A percentile compares a stretch with the other conserved stretches of the same genome.
phyloP scores from a whole-genome alignment of 1,139 yeast species.

The Sugiyamaella xylanicola region DNA sequence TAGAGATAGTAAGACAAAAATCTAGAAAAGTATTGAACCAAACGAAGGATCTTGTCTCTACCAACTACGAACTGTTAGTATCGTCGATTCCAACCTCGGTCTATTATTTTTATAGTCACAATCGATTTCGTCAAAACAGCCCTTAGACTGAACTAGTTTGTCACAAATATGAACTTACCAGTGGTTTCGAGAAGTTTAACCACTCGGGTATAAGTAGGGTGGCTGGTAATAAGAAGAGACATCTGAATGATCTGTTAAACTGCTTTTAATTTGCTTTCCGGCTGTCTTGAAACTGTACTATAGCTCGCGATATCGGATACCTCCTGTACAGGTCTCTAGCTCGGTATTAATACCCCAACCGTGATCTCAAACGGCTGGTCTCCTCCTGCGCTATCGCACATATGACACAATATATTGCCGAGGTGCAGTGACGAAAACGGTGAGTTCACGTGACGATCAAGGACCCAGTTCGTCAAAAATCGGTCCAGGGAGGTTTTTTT shows the following conservation, averaged over 20 bases:
- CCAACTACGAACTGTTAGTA: slow-evolving; percentile 48
- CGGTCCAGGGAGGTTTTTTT: too few species aligned
- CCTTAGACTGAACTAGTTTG: too few species aligned
- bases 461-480: too few species aligned
- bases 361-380: not conserved
- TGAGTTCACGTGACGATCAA: not conserved
- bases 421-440: too few species aligned
- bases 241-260: not conserved
- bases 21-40: slow-evolving; percentile 79
- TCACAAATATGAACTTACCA: slow-evolving; percentile 22
- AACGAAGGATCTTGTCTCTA: slow-evolving; percentile 77
- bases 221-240: slow-evolving; percentile 41
- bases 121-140: too few species aligned
- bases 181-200: slow-evolving; percentile 46
- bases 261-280: not conserved
- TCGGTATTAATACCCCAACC: not conserved
- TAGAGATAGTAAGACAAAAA: slow-evolving; percentile 66
- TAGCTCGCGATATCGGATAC: not conserved
- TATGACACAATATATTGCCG: not conserved
- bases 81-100: not conserved
- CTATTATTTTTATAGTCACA: too few species aligned
- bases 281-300: not conserved
- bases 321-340: not conserved
- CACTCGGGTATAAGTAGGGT: slow-evolving; percentile 68
- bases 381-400: not conserved